Evolutionary conservation across 2,329 filamentous ascomycete species (phyloP), one percentile per base, ranked within the genome.

Genomic region (Kalmusia sp.): DNA sequence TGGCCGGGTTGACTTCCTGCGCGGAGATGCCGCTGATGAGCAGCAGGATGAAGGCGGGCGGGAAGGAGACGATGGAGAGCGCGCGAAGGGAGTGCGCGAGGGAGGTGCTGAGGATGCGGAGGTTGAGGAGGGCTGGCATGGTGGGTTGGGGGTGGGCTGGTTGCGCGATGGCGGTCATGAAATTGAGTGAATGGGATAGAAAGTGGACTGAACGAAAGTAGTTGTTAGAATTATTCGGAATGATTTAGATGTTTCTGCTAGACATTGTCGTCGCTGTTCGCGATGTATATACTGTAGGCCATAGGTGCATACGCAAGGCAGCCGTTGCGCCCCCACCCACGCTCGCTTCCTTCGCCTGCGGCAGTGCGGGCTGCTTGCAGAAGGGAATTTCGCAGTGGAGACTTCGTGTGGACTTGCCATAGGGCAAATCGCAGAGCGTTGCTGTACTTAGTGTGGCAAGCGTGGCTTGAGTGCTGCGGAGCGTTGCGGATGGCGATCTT

Each of bases 21-120:
- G 61, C 55, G 3, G 41, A n/a, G 17, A 71, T 59, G 37, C 67
- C 67, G 17, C 62, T 53, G 34, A 69, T 62, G 19, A 71, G 57
- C 2, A 72, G 59, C 11, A 72, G 38, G 40, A 67, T 7, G 37
- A 72, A 71, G 2, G 55, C 65, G 0, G 65, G 67, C 1, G 58
- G 51, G 48, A 70, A 69, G 14, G 54, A 58, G 4, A 58, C 45
- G 28, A 70, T 40, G 7, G 58, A 63, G 2, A 69, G 48, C 22
- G 65, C 60, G 35, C 65, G 65, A 2, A 70, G 64, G 21, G 64
- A 31, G 41, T 68, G 68, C 0, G 57, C 25, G 4, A 41, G 48
- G 8, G 64, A 68, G 44, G 63, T 63, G 3, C 52, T 58, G 51
- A 70, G 58, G 55, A 68, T 59, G 14, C 50, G 65, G 7, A 66